These are phyloP conservation scores for Hypoxylon trugodes DNA, from an alignment of 495 filamentous ascomycete genomes.

Conservation along the genomic window DNA sequence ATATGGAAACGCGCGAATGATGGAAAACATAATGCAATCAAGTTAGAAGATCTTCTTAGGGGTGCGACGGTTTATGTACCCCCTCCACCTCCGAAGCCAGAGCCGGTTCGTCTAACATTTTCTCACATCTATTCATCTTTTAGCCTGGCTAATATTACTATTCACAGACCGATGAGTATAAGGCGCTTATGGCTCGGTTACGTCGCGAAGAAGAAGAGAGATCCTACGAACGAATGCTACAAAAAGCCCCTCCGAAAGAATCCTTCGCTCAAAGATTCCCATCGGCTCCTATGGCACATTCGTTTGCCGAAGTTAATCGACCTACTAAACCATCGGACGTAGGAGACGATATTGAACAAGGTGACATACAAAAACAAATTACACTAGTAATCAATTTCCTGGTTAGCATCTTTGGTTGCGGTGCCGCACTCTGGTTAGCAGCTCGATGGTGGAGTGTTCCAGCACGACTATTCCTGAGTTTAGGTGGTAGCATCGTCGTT, in stretches of 20 bases:
- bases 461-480: constrained; percentile 70
- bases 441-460: constrained; percentile 76
- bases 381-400: constrained; percentile 78
- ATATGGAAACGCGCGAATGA: constrained; percentile 65
- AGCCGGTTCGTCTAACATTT: constrained; percentile 68
- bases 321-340: constrained; percentile 49
- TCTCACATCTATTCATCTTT: background rate
- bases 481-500: constrained; percentile 73
- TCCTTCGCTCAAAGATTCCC: constrained; percentile 68
- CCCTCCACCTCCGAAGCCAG: constrained; percentile 77
- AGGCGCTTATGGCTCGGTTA: constrained; percentile 85
- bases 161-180: constrained; percentile 80
- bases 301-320: constrained; percentile 59
- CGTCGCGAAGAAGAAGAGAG: constrained; percentile 80
- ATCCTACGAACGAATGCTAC: constrained; percentile 79
- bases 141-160: constrained; percentile 30
- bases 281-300: constrained; percentile 53
- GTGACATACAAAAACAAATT: constrained; percentile 78
- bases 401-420: constrained; percentile 75
- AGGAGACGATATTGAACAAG: constrained; percentile 65
- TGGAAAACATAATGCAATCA: constrained; percentile 42
- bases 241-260: constrained; percentile 62
- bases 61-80: constrained; percentile 79
- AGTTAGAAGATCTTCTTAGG: constrained; percentile 70
- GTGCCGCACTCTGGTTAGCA: constrained; percentile 75